Base-by-base conservation (phyloP, 768 basidiomycete genomes). In the Crucibulum laeve region DNA sequence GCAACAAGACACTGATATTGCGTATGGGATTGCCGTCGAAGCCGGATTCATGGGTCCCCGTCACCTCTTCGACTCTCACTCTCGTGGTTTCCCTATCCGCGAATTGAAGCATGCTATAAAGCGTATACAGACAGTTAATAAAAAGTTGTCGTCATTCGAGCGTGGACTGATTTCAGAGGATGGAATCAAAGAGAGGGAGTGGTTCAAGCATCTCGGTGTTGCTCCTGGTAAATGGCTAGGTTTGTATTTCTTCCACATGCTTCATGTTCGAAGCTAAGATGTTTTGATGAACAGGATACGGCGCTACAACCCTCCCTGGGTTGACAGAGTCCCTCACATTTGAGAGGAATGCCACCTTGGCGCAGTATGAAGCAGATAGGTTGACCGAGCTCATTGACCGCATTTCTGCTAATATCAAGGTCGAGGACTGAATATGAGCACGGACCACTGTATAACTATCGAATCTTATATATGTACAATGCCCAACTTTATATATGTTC, bases 151-250 rank as follows among this genome's bases (percentile, higher is more conserved):
- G 6, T 62, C 67, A 5, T 90, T 91, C 51, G 89, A 91, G 59
- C 77, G 76, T 40, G 89, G 90, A 1, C 89, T 95, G 59, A 84
- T 93, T 47, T 80, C 79, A 4, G 68, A 84, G 53, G 80, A 68
- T 13, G 92, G 91, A 0, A 80, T 92, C 49, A 81, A 81, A 51
- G 80, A 83, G 41, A 73, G 87, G 25, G 84, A 89, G 58, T 94
- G 91, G 91, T 95, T 86, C 59, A 80, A 70, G 54, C 85, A 92
- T 62, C 73, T 91, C 13, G 91, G 77, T 38, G 87, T 91, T 32
- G 89, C 91, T 2, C 91, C 92, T 22, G 91, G 91, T 28, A 83
- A 88, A 61, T 84, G 84, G 80, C 78, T 85, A 28, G 84, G 86
- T 87, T 52, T 62, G 17, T 10, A 23, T 14, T 26, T 42, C 15